Evolutionary conservation across 2,329 filamentous ascomycete genomes (phyloP).

Genomic region (Talaromyces rugulosus): DNA sequence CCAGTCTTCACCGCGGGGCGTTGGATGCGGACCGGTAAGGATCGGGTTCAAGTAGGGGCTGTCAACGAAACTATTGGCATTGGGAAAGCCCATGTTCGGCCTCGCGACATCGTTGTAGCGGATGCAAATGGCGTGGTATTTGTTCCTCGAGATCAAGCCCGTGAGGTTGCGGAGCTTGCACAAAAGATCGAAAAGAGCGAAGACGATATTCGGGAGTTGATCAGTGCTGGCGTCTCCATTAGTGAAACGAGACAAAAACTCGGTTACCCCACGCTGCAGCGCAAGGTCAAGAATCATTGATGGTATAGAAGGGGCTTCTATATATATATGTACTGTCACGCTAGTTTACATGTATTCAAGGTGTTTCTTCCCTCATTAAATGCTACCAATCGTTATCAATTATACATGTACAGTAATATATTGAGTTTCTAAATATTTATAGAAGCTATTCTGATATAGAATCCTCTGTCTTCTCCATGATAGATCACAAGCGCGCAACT

Average conservation of each 20-base stretch:
- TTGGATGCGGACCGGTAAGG: constrained; percentile 33
- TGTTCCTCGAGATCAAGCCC: not conserved
- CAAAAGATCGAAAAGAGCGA: not conserved
- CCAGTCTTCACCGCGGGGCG: constrained; percentile 28
- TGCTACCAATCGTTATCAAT: too few species aligned
- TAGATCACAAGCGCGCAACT: constrained; percentile 31
- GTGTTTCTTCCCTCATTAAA: too few species aligned
- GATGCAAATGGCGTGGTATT: not conserved
- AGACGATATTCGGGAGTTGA: not conserved
- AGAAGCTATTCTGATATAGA: too few species aligned
- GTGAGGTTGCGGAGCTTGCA: not conserved
- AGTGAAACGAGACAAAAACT: not conserved
- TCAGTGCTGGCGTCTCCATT: not conserved
- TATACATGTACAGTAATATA: too few species aligned
- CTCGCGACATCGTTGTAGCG: not conserved
- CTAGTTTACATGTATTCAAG: too few species aligned
- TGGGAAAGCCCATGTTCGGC: constrained; percentile 15
- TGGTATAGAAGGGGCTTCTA: too few species aligned
- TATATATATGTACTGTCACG: too few species aligned
- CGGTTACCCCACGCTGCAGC: too few species aligned
- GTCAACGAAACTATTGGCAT: constrained; percentile 26
- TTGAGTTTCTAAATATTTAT: too few species aligned
- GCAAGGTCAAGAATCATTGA: too few species aligned
- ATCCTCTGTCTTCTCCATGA: too few species aligned
- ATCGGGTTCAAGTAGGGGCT: constrained; percentile 27